These are phyloP conservation scores for Euphorbia schlechtendalii DNA, from an alignment of 441 rosid genomes.

Conservation along the genomic window DNA sequence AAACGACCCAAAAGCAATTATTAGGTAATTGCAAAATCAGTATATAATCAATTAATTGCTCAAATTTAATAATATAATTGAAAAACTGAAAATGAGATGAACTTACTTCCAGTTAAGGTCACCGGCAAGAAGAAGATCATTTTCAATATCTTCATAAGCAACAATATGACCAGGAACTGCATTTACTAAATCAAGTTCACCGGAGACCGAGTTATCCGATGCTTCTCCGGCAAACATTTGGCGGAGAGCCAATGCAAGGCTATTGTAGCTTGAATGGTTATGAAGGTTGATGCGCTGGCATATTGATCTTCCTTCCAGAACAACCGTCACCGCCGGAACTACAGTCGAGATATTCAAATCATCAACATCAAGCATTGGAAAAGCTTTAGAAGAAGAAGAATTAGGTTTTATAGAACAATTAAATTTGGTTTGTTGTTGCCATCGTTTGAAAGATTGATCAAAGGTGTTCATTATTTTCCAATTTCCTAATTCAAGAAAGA, in stretches of 20 bases:
- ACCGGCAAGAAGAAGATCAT: constrained; percentile 87
- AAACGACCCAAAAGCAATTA: no score
- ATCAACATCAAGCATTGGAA: constrained; percentile 44
- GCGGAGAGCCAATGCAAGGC: constrained; percentile 70
- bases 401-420: constrained; percentile 19
- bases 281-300: constrained; percentile 78
- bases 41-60: no score
- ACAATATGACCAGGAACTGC: constrained; percentile 76
- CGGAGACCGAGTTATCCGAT: constrained; percentile 8
- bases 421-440: constrained; percentile 33
- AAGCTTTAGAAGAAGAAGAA: constrained; percentile 29
- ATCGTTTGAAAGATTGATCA: constrained; percentile 33
- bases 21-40: no score
- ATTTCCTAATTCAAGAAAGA: not conserved
- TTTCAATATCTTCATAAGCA: constrained; percentile 86
- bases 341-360: constrained; percentile 58
- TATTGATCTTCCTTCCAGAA: constrained; percentile 80
- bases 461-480: constrained; percentile 29
- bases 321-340: constrained; percentile 79
- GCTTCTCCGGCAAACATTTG: constrained; percentile 66
- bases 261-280: constrained; percentile 66
- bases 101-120: constrained; percentile 85
- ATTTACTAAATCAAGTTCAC: constrained; percentile 56
- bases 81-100: not conserved
- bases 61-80: not conserved